Evolutionary conservation across 371 early-diverging fungal genomes (phyloP), one percentile per base, ranked within the genome.

Genomic region (Mortierella sp.): DNA sequence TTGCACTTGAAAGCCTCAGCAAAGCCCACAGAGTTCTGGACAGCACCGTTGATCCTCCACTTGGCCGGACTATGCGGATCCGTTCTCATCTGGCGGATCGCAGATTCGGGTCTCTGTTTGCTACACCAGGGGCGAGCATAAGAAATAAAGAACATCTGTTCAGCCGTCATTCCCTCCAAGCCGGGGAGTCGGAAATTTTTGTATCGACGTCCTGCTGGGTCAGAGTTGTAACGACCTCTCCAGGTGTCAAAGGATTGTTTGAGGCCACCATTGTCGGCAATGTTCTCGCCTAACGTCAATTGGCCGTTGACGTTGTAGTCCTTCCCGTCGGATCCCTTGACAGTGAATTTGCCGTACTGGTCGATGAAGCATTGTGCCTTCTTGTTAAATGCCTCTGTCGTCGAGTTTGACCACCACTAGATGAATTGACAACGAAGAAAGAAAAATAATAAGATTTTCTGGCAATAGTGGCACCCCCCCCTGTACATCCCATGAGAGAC

Each of bases 191-290:
- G 32, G 27, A 18, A 51, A 72, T 80, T 80, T 6, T 48, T 51
- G 14, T 48, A 60, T 56, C 76, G 72, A 11, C 24, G 43, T 1
- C 65, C 38, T 3, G 29, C 7, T 4, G 49, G 65, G 21, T 70
- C 65, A 18, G 43, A 65, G 3, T 3, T 21, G 16, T 56, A 90
- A 12, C 89, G 84, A 49, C 70, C 48, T 49, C 87, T 83, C 89
- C 91, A 91, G 32, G 91, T 84, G 29, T 76, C 48, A n/a, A 83
- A 90, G 0, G 91, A 86, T 48, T 81, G 83, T n/a, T 74, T 76
- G 27, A 93, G 35, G n/a, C 95, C 96, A 24, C 95, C 96, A 72
- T 94, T 94, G 81, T 96, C 96, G 8, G 96, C 95, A 51, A 96
- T 77, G 78, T 95, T 96, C 82, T 95, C 95, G 32, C 92, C 91